These are phyloP conservation scores for Letharia lupina DNA, from an alignment of 495 filamentous ascomycete species.

Conservation along the genomic window DNA sequence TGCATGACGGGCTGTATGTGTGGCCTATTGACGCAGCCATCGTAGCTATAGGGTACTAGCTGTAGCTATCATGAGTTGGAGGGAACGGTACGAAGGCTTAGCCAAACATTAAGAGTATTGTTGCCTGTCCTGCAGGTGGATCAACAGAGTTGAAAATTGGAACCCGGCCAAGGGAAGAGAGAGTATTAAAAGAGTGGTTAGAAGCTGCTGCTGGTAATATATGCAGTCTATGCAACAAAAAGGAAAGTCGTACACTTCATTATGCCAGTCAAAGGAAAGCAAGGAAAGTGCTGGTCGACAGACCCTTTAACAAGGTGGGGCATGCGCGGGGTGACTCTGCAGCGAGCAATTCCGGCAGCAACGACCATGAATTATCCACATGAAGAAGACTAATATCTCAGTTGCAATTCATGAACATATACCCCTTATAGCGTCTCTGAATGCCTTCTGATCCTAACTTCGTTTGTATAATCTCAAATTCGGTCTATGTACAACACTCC, in stretches of 20 bases:
- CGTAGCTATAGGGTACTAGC: neutral
- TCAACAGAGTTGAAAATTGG: neutral
- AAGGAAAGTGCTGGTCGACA: slow-evolving; percentile 6
- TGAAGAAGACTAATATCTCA: neutral
- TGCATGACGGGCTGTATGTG: slow-evolving; percentile 48
- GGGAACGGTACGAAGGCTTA: neutral
- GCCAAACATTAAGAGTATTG: slow-evolving; percentile 4
- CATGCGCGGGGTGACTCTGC: neutral
- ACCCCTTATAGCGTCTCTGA: neutral
- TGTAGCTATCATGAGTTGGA: neutral
- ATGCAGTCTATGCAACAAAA: slow-evolving; percentile 8
- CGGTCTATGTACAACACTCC: neutral
- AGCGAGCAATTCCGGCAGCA: slow-evolving; percentile 5
- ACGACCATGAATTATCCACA: neutral
- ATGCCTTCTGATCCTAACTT: neutral
- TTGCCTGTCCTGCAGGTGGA: slow-evolving; percentile 17
- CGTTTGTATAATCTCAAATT: neutral
- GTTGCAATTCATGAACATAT: neutral
- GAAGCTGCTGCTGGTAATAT: neutral
- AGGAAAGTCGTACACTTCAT: slow-evolving; percentile 8
- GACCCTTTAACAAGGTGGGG: neutral
- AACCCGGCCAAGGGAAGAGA: neutral
- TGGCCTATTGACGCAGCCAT: slow-evolving; percentile 31
- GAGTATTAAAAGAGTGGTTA: neutral
- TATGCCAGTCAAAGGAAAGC: slow-evolving; percentile 2